Percentiles rank a stretch among this genome's conserved stretches.
These are phyloP conservation scores for Nakazawaea ambrosiae DNA, from an alignment of 805 yeast genomes.

Conservation along the genomic window DNA sequence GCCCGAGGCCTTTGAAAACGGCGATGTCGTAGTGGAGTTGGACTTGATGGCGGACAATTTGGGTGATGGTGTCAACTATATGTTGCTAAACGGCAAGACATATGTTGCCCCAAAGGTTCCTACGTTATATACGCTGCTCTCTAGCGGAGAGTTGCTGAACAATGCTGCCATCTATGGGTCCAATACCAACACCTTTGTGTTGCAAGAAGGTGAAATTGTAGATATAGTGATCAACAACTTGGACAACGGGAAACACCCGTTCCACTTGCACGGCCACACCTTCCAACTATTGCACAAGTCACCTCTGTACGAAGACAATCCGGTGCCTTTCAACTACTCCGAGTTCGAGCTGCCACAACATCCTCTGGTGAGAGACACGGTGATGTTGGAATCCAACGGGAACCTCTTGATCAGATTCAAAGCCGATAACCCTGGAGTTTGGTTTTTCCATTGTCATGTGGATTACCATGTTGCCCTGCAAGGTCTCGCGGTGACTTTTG, in stretches of 20 bases:
- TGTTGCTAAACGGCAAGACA: conserved; percentile 64
- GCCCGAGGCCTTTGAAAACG: conserved; percentile 40
- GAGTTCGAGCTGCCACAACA: conserved; percentile 39
- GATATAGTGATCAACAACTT: conserved; percentile 74
- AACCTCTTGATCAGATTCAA: conserved; percentile 62
- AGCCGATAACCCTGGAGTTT: conserved; percentile 87
- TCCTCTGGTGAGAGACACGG: conserved; percentile 69
- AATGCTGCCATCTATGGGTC: conserved; percentile 67
- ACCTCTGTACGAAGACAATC: conserved; percentile 43
- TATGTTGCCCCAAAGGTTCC: conserved; percentile 67
- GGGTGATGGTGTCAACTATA: conserved; percentile 71
- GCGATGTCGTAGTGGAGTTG: conserved; percentile 55
- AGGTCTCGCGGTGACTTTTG: conserved; percentile 65
- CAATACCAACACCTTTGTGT: conserved; percentile 55
- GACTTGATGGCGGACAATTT: conserved; percentile 60
- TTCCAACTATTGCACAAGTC: conserved; percentile 58
- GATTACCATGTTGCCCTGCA: conserved; percentile 76
- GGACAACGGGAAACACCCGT: conserved; percentile 77
- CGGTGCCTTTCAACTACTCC: conserved; percentile 43
- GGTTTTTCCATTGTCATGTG: conserved; percentile 91
- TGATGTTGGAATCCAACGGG: conserved; percentile 60
- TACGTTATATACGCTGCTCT: conserved; percentile 54
- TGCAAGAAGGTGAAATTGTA: conserved; percentile 55
- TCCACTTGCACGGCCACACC: conserved; percentile 71
- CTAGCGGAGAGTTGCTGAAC: conserved; percentile 50